Evolutionary conservation across 2,329 filamentous ascomycete genomes (phyloP), one percentile per base, ranked within the genome.

Genomic region (Anthostomella pinea): DNA sequence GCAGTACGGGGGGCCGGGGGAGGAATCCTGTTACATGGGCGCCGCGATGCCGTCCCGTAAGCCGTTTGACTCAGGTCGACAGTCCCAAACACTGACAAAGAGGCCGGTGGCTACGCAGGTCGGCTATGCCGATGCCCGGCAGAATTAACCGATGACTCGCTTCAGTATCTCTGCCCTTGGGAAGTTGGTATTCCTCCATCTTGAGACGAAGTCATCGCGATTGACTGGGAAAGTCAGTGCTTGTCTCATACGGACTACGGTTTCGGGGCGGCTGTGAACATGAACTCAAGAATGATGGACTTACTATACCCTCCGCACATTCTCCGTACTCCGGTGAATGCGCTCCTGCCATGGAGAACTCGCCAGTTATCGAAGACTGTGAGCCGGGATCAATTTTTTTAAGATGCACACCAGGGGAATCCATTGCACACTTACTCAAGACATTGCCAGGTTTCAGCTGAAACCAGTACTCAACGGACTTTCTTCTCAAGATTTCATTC

Each of bases 341-440:
- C 78, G 33, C 81, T 81, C 51, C 93, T 73, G 1, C 91, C 93
- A 62, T 98, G 93, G 51, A 97, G 67, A 21, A 96, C 85, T 41
- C 93, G 77, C 89, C 91, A 96, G 57, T 98, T 97, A 59, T 98
- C 87, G 61, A 98, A 96, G 30, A 97, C 85, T 86, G 10, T 7
- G 9, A 11, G n/a, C 8, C 2, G 18, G 10, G 2, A 14, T 44
- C 16, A 44, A 39, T 20, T n/a, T n/a, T n/a, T n/a, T n/a, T n/a
- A n/a, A n/a, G n/a, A n/a, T n/a, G n/a, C n/a, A n/a, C n/a, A 26
- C 14, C 8, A 30, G 33, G 14, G n/a, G 14, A 25, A 8, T 15
- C 8, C 29, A 16, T 33, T 9, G n/a, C 8, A 16, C 3, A 70
- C 81, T 63, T 67, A 90, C 86, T 81, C 38, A 96, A 56, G 5